Conservation (phyloP, 2,329 filamentous ascomycete species). For the Xylariales sp. region DNA sequence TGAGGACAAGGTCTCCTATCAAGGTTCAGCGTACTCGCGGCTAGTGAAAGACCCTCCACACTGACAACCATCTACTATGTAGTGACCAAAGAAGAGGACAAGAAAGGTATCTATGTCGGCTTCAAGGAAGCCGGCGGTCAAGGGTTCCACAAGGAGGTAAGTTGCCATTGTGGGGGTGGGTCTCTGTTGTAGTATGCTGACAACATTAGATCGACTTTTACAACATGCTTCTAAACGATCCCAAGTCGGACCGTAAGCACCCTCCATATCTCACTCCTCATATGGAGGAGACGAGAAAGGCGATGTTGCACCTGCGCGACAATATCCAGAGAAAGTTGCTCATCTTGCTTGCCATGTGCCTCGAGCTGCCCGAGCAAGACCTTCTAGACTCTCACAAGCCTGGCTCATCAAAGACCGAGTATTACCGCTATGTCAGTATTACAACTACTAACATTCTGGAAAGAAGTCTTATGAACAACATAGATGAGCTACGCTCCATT, state of each 20-base stretch:
- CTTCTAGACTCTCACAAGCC: conserved; percentile 31
- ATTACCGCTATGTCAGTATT: conserved; percentile 14
- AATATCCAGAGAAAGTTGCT: conserved; percentile 29
- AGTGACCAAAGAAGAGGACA: conserved; percentile 25
- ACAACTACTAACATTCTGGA: not conserved
- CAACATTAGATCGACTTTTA: conserved; percentile 9
- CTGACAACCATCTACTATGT: too few species aligned
- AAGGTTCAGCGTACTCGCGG: too few species aligned
- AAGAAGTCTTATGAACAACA: conserved; percentile 15
- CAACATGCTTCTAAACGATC: conserved; percentile 17
- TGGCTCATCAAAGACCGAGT: conserved; percentile 30
- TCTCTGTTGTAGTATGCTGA: too few species aligned
- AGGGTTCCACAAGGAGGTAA: conserved; percentile 12
- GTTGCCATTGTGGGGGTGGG: not conserved
- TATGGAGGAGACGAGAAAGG: conserved; percentile 20
- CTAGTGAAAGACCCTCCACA: too few species aligned
- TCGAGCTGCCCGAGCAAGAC: conserved; percentile 32
- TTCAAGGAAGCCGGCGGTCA: conserved; percentile 23
- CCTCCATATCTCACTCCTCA: conserved; percentile 17
- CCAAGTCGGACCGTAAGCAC: conserved; percentile 18
- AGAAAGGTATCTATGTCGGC: conserved; percentile 23
- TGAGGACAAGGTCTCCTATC: conserved; percentile 23
- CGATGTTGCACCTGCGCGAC: conserved; percentile 23
- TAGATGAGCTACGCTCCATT: conserved; percentile 36
- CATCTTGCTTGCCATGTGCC: conserved; percentile 31